Evolutionary conservation across 768 basidiomycete species (phyloP).

Genomic region (Suillus placidus): DNA sequence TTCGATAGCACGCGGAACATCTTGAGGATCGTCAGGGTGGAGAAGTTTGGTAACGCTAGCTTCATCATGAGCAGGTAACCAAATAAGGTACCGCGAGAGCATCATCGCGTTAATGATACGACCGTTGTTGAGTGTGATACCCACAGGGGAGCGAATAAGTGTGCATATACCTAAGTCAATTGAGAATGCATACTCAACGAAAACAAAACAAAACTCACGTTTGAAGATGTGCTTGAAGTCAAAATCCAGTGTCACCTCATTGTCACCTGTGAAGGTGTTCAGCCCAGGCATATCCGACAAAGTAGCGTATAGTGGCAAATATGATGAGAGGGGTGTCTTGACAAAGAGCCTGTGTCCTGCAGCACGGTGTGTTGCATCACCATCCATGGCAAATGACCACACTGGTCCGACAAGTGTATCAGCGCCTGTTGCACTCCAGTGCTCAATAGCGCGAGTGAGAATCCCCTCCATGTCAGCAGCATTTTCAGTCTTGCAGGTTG

Average conservation of each 20-base stretch:
- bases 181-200: too few species aligned
- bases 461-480: too few species aligned
- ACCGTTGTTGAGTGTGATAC: not conserved
- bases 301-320: not conserved
- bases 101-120: not conserved
- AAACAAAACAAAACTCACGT: not conserved
- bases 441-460: too few species aligned
- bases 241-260: constrained; percentile 16
- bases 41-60: constrained; percentile 17
- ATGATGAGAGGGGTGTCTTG: not conserved
- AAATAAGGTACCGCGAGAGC: not conserved
- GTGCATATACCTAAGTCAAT: constrained; percentile 16
- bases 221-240: constrained; percentile 22
- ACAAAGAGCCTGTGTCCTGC: constrained; percentile 15
- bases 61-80: constrained; percentile 3
- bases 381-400: constrained; percentile 20
- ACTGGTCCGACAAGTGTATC: constrained; percentile 4
- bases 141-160: constrained; percentile 7
- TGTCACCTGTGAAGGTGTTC: constrained; percentile 14
- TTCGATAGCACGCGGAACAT: constrained; percentile 27
- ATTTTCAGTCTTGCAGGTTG: too few species aligned
- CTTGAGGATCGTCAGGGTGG: constrained; percentile 20
- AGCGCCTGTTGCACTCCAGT: not conserved
- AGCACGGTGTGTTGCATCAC: constrained; percentile 12
- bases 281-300: constrained; percentile 13